These are phyloP conservation scores for Boletellus ananiceps DNA, from an alignment of 768 basidiomycete genomes.

Conservation along the genomic window DNA sequence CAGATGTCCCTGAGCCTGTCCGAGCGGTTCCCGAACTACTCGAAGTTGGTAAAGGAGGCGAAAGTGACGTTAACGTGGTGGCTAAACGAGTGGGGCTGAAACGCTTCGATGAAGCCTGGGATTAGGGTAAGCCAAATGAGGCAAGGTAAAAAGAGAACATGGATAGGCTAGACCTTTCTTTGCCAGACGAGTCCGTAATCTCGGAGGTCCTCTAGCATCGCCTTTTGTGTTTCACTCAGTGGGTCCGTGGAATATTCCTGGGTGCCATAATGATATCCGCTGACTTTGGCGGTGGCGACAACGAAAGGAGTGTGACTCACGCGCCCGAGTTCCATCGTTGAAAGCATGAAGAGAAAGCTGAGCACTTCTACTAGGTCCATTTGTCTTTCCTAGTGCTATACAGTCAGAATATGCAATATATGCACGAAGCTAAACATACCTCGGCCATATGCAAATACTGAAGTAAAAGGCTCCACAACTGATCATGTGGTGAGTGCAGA, in stretches of 20 bases:
- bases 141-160: constrained; percentile 8
- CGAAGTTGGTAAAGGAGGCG: constrained; percentile 69
- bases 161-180: constrained; percentile 49
- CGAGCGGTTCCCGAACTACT: constrained; percentile 20
- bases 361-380: constrained; percentile 94
- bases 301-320: constrained; percentile 39
- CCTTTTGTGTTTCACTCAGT: constrained; percentile 71
- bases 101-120: constrained; percentile 64
- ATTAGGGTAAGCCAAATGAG: constrained; percentile 5
- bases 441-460: constrained; percentile 86
- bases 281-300: neutral
- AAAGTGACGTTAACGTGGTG: constrained; percentile 90
- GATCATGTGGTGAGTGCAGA: constrained; percentile 88
- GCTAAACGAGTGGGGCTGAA: constrained; percentile 95
- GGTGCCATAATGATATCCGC: neutral
- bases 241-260: constrained; percentile 89
- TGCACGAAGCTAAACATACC: constrained; percentile 38
- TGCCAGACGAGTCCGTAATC: constrained; percentile 95
- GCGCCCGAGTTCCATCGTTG: constrained; percentile 90
- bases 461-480: constrained; percentile 91
- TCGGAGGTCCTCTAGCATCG: constrained; percentile 88
- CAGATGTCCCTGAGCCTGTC: constrained; percentile 13
- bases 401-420: constrained; percentile 11
- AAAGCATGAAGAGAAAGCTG: constrained; percentile 94
- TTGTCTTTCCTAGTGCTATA: constrained; percentile 57